Base-by-base conservation (phyloP, 371 early-diverging fungal species). In the Apophysomyces trapeziformis region DNA sequence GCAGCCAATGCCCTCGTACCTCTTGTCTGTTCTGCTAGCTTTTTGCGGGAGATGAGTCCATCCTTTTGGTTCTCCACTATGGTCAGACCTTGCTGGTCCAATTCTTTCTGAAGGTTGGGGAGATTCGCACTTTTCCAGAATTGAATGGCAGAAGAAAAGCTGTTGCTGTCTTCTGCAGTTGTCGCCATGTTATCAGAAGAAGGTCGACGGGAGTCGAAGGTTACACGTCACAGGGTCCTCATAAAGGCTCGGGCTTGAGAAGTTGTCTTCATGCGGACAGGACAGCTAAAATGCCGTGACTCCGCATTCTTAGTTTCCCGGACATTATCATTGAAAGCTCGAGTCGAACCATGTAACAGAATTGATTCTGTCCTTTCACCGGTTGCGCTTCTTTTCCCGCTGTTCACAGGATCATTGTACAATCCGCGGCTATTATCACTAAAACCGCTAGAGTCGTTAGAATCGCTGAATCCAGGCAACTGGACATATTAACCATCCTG, bases 51-150 rank as follows among this genome's bases (percentile, higher is more conserved):
- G 47, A 87, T 86, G 5, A 93, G 71, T 2, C 89, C 85, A 67
- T 90, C 89, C 68, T 92, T 92, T 69, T 96, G 96, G 70, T 93
- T 92, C 66, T 93, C 93, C 46, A 95, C 86, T 45, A 96, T 89
- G 16, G 85, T 85, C 14, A 92, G 74, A 8, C 93, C 90, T 44
- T 94, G 89, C 13, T 85, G 82, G 66, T 95, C 96, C 57, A 95
- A 86, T 26, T 87, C 85, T 11, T 83, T 84, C 68, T 94, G 91
- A 16, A 96, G 74, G 1, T 64, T 64, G 3, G 88, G 67, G 11
- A 96, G 84, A 58, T 89, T 87, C 57, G 94, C 86, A 65, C 81
- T 77, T 65, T 78, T 81, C 88, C 88, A 87, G 61, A 82, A 82
- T 56, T 83, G 82, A 61, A 87, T 80, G 18, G 88, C 88, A 2